Evolutionary conservation across 768 basidiomycete species (phyloP), one percentile per base, ranked within the genome.

Genomic region (Tricholoma sp.): DNA sequence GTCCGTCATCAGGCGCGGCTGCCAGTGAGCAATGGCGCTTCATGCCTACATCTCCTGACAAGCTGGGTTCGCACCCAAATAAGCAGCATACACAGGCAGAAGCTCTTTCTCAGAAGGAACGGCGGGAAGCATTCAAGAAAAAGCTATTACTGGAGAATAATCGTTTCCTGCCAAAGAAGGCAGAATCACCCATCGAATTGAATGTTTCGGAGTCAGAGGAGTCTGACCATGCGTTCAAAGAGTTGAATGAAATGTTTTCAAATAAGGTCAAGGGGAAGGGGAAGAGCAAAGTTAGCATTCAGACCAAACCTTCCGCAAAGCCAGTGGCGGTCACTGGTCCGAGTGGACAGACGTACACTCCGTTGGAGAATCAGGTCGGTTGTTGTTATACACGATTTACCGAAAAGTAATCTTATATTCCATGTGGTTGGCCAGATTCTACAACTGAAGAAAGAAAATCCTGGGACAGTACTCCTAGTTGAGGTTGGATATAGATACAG

Each of bases 401-500:
- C 50, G 18, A 13, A 13, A 48, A 39, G 32, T 37, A 13, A 24
- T 29, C 9, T 55, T 32, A 31, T 10, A 49, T 18, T 48, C n/a
- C 18, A 15, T 34, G n/a, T 50, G 12, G 17, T 44, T n/a, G 50
- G 52, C 13, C 49, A 85, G 84, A 75, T 86, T 31, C 63, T 77
- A 24, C 67, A 79, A 54, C 71, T 93, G 11, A 89, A 91, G 70
- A 72, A 74, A 53, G 80, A 85, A 17, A 76, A 91, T 67, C 77
- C 80, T 1, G 88, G 79, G 10, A 83, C 82, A 4, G 59, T 94
- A 34, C 74, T 94, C 11, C 84, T 94, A 79, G 74, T 94, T 20
- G 87, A 93, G 67, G 84, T 88, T 29, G 92, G 92, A 4, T 94
- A 94, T 69, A 94, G 88, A 68, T 88, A 84, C 67, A 81, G 76